Evolutionary conservation across 805 yeast genomes (phyloP).

Genomic region (Starmerella lactis-condensi): DNA sequence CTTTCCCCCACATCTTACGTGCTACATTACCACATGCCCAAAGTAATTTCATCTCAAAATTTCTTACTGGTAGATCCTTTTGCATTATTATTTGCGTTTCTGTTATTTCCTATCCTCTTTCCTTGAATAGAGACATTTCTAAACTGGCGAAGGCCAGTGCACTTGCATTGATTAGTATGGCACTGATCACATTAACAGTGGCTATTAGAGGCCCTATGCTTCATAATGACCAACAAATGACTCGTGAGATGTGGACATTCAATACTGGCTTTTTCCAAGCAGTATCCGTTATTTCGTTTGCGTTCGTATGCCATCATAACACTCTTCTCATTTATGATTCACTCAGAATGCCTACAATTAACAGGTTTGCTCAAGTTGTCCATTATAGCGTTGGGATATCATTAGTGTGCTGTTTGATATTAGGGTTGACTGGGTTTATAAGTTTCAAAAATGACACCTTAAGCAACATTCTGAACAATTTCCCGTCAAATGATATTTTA

Average conservation of each 20-base stretch:
- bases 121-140: constrained; percentile 63
- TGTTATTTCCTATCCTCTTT: constrained; percentile 64
- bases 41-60: constrained; percentile 16
- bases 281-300: constrained; percentile 83
- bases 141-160: constrained; percentile 72
- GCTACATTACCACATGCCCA: constrained; percentile 35
- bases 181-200: constrained; percentile 54
- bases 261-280: constrained; percentile 66
- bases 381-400: constrained; percentile 72
- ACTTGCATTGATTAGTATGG: constrained; percentile 71
- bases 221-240: constrained; percentile 21
- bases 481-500: constrained; percentile 51
- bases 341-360: constrained; percentile 53
- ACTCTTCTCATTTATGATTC: constrained; percentile 81
- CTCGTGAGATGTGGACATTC: constrained; percentile 28
- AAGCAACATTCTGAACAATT: constrained; percentile 78
- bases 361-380: constrained; percentile 55
- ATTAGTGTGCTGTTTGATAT: constrained; percentile 53
- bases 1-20: constrained; percentile 73
- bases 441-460: constrained; percentile 61
- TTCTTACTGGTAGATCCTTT: constrained; percentile 48
- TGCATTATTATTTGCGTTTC: constrained; percentile 52
- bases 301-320: constrained; percentile 89
- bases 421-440: constrained; percentile 64
- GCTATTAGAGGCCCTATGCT: constrained; percentile 49